Conservation (phyloP, 306 rosid species). For the Trifolium repens region DNA sequence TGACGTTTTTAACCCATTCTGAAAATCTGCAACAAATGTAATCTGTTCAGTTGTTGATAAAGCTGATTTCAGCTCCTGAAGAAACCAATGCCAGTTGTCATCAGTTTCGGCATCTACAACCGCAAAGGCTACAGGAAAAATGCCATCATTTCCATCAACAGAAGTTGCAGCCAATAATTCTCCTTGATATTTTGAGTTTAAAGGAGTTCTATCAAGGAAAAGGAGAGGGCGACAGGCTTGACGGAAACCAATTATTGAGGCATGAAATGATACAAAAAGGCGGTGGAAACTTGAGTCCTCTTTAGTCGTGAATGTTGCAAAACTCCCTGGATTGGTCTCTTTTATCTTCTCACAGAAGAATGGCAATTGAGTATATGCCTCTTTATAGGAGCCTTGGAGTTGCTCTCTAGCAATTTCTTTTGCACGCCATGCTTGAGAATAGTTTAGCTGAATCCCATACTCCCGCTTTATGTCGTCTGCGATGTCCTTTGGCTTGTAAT, state of each 20-base stretch:
- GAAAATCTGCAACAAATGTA: conserved; percentile 86
- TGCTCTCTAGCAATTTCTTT: conserved; percentile 98
- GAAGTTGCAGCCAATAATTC: conserved; percentile 82
- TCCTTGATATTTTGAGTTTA: conserved; percentile 92
- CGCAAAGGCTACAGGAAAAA: conserved; percentile 89
- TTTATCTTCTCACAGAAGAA: conserved; percentile 85
- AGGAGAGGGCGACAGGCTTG: conserved; percentile 92
- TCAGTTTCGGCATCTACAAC: conserved; percentile 86
- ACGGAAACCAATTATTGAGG: conserved; percentile 81
- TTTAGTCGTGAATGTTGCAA: conserved; percentile 85
- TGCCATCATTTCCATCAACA: conserved; percentile 83
- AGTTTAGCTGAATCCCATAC: conserved; percentile 89
- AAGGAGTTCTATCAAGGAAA: conserved; percentile 78
- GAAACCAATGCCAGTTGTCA: conserved; percentile 95
- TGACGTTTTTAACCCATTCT: conserved; percentile 71
- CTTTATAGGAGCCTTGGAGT: conserved; percentile 95
- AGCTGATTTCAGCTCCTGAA: conserved; percentile 70
- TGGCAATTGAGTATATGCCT: conserved; percentile 90
- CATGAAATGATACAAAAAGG: conserved; percentile 82
- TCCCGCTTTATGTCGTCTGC: conserved; percentile 92
- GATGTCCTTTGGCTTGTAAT: conserved; percentile 95
- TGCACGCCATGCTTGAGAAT: conserved; percentile 99
- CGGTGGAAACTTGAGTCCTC: conserved; percentile 97
- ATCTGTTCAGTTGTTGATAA: conserved; percentile 62
- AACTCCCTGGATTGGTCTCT: conserved; percentile 92